A percentile compares a stretch with the other conserved stretches of the same genome.
These are phyloP conservation scores for Cenchrus fungigraminus DNA, from an alignment of 176 grass and related monocot genomes.

Conservation along the genomic window DNA sequence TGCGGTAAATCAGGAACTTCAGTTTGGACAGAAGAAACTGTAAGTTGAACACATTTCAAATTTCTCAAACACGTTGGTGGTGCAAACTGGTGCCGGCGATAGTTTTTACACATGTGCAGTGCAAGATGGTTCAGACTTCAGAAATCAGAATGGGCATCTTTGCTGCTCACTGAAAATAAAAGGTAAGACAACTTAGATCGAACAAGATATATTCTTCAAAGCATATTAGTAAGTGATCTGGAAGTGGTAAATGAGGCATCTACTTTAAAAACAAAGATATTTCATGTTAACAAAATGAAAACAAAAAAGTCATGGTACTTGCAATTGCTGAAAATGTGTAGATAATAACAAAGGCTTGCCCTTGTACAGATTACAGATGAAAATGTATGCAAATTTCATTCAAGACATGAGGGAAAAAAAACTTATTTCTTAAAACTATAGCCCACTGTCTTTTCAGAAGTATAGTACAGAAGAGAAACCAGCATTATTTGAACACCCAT, in stretches of 20 bases:
- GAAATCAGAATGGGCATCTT: background rate
- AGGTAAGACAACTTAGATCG: background rate
- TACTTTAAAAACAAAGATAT: background rate
- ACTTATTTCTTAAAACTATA: background rate
- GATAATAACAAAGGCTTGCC: background rate
- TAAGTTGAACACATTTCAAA: background rate
- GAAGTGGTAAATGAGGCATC: background rate
- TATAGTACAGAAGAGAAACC: background rate
- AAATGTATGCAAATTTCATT: background rate
- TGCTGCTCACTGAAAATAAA: constrained; percentile 34
- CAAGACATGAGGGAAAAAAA: background rate
- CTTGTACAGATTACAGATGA: background rate
- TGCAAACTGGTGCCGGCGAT: background rate
- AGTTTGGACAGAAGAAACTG: background rate
- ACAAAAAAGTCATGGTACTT: background rate
- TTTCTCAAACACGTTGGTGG: background rate
- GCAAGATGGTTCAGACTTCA: no score
- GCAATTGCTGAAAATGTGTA: background rate
- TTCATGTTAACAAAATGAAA: constrained; percentile 4
- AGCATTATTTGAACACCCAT: background rate
- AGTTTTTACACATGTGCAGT: no score
- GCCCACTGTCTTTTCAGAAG: background rate
- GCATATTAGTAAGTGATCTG: background rate
- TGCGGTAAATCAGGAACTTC: background rate
- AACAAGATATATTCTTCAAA: background rate